phyloP scores from a whole-genome alignment of 179 eudicot species.

The Beta lomatogona region DNA sequence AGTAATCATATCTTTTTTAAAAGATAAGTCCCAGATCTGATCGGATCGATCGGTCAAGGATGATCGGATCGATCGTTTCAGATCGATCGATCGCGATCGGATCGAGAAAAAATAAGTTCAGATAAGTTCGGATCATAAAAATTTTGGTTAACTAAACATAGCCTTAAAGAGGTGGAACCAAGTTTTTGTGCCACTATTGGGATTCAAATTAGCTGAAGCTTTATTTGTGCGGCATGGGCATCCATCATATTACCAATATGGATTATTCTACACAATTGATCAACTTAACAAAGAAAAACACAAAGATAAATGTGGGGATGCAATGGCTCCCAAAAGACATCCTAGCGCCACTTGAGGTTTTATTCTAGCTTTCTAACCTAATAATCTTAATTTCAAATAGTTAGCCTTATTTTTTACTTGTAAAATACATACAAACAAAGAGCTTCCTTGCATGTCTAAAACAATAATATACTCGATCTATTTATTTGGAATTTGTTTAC shows the following conservation, averaged over 20 bases:
- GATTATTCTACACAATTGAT: background rate
- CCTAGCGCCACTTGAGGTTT: background rate
- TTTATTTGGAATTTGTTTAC: background rate
- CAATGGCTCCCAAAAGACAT: background rate
- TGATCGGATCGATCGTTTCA: no score
- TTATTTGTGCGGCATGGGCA: background rate
- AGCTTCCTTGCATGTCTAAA: background rate
- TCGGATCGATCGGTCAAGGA: no score
- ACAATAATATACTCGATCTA: no score
- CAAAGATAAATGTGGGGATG: background rate
- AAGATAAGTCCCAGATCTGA: no score
- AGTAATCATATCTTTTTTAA: no score
- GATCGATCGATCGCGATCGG: no score
- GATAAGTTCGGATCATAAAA: no score
- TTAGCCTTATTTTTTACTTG: background rate
- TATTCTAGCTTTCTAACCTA: background rate
- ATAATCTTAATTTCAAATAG: background rate
- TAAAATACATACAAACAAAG: no score
- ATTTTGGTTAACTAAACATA: no score
- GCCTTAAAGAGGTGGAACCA: background rate
- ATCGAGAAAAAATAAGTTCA: no score
- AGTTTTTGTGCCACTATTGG: background rate
- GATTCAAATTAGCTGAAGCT: background rate
- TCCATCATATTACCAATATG: background rate
- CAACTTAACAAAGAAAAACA: background rate